Conservation (phyloP, 768 basidiomycete species). For the Tephrocybe sp. region DNA sequence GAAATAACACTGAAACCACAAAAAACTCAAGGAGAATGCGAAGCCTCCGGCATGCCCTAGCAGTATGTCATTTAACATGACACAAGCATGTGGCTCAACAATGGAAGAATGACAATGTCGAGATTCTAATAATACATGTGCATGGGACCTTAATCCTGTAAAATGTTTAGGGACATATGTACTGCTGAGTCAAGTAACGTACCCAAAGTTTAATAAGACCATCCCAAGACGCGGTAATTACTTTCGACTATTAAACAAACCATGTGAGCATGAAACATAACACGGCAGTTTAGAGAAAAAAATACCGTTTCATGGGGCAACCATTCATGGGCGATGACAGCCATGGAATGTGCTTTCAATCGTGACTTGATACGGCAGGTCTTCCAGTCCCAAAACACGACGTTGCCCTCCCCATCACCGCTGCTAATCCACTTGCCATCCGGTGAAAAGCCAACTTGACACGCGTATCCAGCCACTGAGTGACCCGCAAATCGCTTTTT, state of each 20-base stretch:
- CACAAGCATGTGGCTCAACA: not conserved
- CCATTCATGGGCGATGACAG: slow-evolving; percentile 99
- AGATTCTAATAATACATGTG: slow-evolving; percentile 11
- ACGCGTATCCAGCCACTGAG: slow-evolving; percentile 95
- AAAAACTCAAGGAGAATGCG: too few relatives aligned
- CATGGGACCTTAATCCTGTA: slow-evolving; percentile 36
- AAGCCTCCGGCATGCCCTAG: too few relatives aligned
- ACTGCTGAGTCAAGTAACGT: slow-evolving; percentile 26
- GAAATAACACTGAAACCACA: too few relatives aligned
- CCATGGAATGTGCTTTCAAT: slow-evolving; percentile 86
- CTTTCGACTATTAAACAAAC: slow-evolving; percentile 69
- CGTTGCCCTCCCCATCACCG: slow-evolving; percentile 91
- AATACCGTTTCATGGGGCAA: slow-evolving; percentile 94
- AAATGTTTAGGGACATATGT: slow-evolving; percentile 11
- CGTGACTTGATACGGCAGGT: slow-evolving; percentile 93
- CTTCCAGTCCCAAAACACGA: slow-evolving; percentile 99
- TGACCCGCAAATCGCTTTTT: slow-evolving; percentile 99
- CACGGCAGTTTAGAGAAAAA: slow-evolving; percentile 41
- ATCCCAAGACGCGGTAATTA: slow-evolving; percentile 97
- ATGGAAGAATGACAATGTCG: slow-evolving; percentile 1
- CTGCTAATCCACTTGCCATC: slow-evolving; percentile 99
- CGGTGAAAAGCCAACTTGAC: slow-evolving; percentile 95
- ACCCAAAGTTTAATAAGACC: slow-evolving; percentile 98
- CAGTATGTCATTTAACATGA: not conserved
- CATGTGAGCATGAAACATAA: slow-evolving; percentile 13